A percentile compares a stretch with the other conserved stretches of the same genome.
phyloP scores from a whole-genome alignment of 75 land plant genomes.

The Gnetum montanum region DNA sequence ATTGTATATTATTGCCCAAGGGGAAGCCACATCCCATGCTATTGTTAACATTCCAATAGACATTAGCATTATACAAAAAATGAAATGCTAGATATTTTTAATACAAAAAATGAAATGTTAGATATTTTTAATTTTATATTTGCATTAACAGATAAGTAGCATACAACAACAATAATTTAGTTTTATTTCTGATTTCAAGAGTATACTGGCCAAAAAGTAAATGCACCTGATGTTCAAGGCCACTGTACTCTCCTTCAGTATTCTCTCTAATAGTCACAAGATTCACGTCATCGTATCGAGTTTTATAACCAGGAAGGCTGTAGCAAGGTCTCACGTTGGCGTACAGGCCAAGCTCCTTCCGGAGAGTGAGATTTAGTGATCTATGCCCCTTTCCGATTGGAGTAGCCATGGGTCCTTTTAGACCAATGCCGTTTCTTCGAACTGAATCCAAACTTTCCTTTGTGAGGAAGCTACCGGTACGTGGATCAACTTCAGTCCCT shows the following conservation, averaged over 20 bases:
- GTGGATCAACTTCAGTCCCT: constrained; percentile 62
- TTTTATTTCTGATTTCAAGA: too few species aligned
- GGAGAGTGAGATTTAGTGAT: constrained; percentile 85
- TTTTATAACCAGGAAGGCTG: constrained; percentile 93
- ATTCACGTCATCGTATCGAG: constrained; percentile 85
- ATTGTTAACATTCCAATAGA: too few species aligned
- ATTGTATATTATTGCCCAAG: too few species aligned
- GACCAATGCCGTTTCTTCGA: constrained; percentile 65
- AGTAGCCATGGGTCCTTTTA: constrained; percentile 99
- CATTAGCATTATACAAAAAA: too few species aligned
- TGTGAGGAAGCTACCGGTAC: constrained; percentile 90
- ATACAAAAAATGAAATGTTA: too few species aligned
- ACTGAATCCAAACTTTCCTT: constrained; percentile 98
- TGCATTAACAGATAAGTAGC: too few species aligned
- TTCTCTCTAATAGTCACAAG: constrained; percentile 95
- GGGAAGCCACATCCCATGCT: too few species aligned
- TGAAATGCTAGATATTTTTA: too few species aligned
- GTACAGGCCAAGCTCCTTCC: constrained; percentile 91
- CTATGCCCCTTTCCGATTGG: constrained; percentile 98
- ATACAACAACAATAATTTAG: too few species aligned
- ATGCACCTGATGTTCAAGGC: constrained; percentile 96
- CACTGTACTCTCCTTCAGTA: constrained; percentile 99
- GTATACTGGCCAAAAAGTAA: too few species aligned
- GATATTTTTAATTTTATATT: too few species aligned
- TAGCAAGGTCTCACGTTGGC: constrained; percentile 98